phyloP scores from a whole-genome alignment of 2,329 filamentous ascomycete species.

The Calonectria henricotiae region DNA sequence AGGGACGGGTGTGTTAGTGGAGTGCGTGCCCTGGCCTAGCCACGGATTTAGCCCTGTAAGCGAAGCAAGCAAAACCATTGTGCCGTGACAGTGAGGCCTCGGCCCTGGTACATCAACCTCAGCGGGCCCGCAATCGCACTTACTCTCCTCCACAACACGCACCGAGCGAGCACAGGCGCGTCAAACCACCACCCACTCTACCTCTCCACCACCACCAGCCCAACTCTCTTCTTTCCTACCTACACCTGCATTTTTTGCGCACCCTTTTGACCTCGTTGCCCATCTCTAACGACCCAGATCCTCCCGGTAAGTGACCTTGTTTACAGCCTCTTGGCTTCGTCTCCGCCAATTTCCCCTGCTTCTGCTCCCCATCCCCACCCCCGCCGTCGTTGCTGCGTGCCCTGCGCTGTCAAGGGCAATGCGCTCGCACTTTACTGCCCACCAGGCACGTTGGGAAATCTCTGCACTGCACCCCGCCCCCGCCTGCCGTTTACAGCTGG shows the following conservation, averaged over 20 bases:
- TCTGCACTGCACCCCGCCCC: slow-evolving; percentile 53
- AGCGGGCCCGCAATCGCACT: slow-evolving; percentile 49
- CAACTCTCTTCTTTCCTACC: slow-evolving; percentile 36
- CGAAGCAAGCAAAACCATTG: slow-evolving; percentile 30
- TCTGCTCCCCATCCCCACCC: slow-evolving; percentile 20
- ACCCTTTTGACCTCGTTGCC: slow-evolving; percentile 36
- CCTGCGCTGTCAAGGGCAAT: slow-evolving; percentile 23
- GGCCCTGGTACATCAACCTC: slow-evolving; percentile 44
- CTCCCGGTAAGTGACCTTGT: slow-evolving; percentile 34
- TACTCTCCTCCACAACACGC: slow-evolving; percentile 47
- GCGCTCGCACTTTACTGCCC: slow-evolving; percentile 21
- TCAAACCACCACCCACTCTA: slow-evolving; percentile 28
- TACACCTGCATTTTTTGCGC: slow-evolving; percentile 37
- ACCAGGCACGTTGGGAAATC: slow-evolving; percentile 45
- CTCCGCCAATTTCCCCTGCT: slow-evolving; percentile 38
- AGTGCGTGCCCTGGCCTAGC: slow-evolving; percentile 20
- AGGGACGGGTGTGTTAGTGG: slow-evolving; percentile 33
- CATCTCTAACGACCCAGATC: slow-evolving; percentile 20
- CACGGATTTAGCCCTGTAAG: slow-evolving; percentile 39
- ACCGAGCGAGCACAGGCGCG: slow-evolving; percentile 29
- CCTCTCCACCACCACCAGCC: slow-evolving; percentile 32
- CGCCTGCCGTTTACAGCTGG: slow-evolving; percentile 51
- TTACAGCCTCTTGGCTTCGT: slow-evolving; percentile 41
- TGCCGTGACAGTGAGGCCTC: slow-evolving; percentile 25
- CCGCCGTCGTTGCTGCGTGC: slow-evolving; percentile 19